phyloP scores from a whole-genome alignment of 116 monocot genomes.

The Iris pallida region DNA sequence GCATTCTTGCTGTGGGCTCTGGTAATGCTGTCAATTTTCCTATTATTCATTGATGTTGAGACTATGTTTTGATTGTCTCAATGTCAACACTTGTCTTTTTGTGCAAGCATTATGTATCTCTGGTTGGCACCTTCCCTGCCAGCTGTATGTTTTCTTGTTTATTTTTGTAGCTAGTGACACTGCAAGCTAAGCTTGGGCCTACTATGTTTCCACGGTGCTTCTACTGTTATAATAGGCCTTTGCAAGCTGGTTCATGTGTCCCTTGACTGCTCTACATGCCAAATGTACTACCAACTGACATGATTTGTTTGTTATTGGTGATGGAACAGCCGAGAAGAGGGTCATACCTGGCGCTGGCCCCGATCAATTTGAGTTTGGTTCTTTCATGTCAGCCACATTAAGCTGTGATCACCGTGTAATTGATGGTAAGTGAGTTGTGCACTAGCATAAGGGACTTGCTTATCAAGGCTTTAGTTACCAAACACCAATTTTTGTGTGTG shows the following conservation, averaged over 20 bases:
- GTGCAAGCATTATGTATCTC: too few relatives aligned
- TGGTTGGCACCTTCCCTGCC: too few relatives aligned
- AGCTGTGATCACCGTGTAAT: conserved; percentile 97
- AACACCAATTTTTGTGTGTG: neutral
- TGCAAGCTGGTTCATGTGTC: too few relatives aligned
- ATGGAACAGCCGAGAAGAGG: conserved; percentile 75
- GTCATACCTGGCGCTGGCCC: conserved; percentile 63
- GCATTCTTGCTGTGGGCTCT: conserved; percentile 84
- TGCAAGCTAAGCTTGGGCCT: too few relatives aligned
- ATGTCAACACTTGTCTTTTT: too few relatives aligned
- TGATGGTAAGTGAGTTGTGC: conserved; percentile 47
- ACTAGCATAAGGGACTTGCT: neutral
- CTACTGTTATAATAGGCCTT: too few relatives aligned
- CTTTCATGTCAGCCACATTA: conserved; percentile 82
- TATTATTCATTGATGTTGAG: neutral
- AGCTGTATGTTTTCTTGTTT: too few relatives aligned
- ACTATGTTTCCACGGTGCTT: too few relatives aligned
- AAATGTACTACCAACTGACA: too few relatives aligned
- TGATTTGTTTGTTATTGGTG: neutral
- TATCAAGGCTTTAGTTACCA: neutral
- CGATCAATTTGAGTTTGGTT: conserved; percentile 69
- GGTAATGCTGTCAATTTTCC: conserved; percentile 30
- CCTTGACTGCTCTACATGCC: too few relatives aligned
- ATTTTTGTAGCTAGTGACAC: too few relatives aligned
- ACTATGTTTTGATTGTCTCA: neutral